Base-by-base conservation (phyloP, 1,139 yeast genomes). In the Yamadazyma friedrichii region DNA sequence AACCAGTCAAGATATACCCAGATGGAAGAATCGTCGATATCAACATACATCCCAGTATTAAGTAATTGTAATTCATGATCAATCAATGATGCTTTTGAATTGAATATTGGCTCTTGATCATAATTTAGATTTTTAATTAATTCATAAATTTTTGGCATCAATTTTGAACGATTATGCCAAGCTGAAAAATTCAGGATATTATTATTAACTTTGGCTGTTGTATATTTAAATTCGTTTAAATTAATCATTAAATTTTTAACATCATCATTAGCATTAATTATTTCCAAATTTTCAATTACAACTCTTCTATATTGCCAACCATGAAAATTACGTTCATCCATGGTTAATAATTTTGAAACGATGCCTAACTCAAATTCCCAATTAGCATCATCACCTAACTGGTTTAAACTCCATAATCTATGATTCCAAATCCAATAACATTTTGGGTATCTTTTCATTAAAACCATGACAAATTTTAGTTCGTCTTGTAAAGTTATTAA, bases 371-470 rank as follows among this genome's bases (percentile, higher is more conserved):
- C 98, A 36, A 61, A 63, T 11, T 69, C 58, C 95, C 95, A 89
- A 42, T 84, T 67, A 8, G 74, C 76, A 5, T 57, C 44, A 1
- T 57, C 54, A 5, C 84, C 80, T 37, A 80, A 67, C 44, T 72
- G 67, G 41, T 75, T 70, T 32, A 93, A 64, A 39, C 88, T 77
- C 98, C 98, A 93, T 15, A 78, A 65, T 26, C 99, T 73, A 59
- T 93, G 98, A 54, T 84, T 86, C 97, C 98, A 93, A 15, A 93
- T 83, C 96, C 98, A 91, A 59, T 93, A 93, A 30, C 91, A 87
- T 59, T 93, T 93, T 2, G 99, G 98, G 50, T 65, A 83, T 43
- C 73, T 62, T 44, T 77, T 78, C 53, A 93, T 65, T 49, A 81
- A 75, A 1, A 63, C 61, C 67, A 84, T 70, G 1, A 82, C 72